These are phyloP conservation scores for Bipolaris bicolor DNA, from an alignment of 2,329 filamentous ascomycete genomes.

Conservation along the genomic window DNA sequence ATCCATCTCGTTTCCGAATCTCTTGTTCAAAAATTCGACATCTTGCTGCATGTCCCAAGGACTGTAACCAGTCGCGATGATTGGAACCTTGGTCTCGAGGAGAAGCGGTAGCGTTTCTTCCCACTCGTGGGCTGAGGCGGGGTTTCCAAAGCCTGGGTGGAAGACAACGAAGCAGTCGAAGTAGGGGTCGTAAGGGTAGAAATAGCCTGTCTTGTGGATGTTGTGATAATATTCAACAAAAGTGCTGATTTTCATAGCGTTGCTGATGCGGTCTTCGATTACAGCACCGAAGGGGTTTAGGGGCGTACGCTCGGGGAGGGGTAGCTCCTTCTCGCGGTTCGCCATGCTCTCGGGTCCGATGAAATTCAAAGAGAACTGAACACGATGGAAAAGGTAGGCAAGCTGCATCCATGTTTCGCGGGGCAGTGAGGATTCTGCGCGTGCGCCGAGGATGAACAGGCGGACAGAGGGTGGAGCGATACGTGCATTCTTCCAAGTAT, in stretches of 20 bases:
- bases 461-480: conserved; percentile 86
- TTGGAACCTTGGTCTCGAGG: conserved; percentile 92
- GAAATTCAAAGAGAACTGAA: conserved; percentile 89
- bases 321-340: conserved; percentile 91
- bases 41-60: conserved; percentile 94
- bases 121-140: conserved; percentile 93
- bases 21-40: conserved; percentile 85
- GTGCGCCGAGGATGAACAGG: conserved; percentile 90
- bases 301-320: conserved; percentile 82
- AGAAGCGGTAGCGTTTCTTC: conserved; percentile 85
- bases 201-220: conserved; percentile 86
- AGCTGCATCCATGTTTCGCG: conserved; percentile 94
- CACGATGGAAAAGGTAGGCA: conserved; percentile 90
- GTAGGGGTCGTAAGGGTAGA: conserved; percentile 95
- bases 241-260: conserved; percentile 93
- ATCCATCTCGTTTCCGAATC: conserved; percentile 88
- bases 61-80: conserved; percentile 94
- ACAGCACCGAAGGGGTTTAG: conserved; percentile 92
- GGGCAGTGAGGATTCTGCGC: conserved; percentile 95
- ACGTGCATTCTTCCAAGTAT: conserved; percentile 77
- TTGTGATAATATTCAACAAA: conserved; percentile 99
- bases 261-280: conserved; percentile 86
- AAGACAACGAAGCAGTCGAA: conserved; percentile 98
- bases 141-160: conserved; percentile 94
- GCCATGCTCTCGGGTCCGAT: conserved; percentile 96